A percentile compares a stretch with the other conserved stretches of the same genome.
phyloP scores from a whole-genome alignment of 306 rosid genomes.

The Mucuna pruriens region DNA sequence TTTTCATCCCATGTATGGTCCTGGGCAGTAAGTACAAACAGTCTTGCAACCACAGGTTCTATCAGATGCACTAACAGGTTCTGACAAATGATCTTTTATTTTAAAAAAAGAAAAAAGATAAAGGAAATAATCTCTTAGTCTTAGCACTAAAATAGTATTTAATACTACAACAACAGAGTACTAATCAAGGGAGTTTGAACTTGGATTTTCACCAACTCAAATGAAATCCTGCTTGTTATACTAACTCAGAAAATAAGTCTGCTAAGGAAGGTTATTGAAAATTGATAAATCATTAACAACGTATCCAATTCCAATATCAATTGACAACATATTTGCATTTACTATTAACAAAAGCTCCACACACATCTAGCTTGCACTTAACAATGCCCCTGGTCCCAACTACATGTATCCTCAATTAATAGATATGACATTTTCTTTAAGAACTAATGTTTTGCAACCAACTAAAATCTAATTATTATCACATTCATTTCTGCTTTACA shows the following conservation, averaged over 20 bases:
- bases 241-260: background rate
- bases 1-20: background rate
- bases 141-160: background rate
- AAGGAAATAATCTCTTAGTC: background rate
- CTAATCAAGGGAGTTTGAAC: background rate
- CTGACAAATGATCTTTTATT: background rate
- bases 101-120: background rate
- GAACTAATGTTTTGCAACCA: background rate
- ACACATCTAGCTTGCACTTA: background rate
- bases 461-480: background rate
- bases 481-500: background rate
- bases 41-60: background rate
- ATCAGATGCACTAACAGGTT: background rate
- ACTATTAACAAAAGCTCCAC: conserved; percentile 1
- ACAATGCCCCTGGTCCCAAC: background rate
- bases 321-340: too few species aligned
- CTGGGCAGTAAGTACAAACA: background rate
- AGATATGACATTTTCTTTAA: background rate
- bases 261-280: background rate
- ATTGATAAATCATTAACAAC: background rate
- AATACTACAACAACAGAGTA: background rate
- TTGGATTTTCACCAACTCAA: conserved; percentile 8
- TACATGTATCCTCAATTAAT: conserved; percentile 10
- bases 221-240: background rate
- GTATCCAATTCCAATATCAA: too few species aligned